A percentile compares a stretch with the other conserved stretches of the same genome.
phyloP scores from a whole-genome alignment of 495 filamentous ascomycete species.

The Apodospora peruviana region DNA sequence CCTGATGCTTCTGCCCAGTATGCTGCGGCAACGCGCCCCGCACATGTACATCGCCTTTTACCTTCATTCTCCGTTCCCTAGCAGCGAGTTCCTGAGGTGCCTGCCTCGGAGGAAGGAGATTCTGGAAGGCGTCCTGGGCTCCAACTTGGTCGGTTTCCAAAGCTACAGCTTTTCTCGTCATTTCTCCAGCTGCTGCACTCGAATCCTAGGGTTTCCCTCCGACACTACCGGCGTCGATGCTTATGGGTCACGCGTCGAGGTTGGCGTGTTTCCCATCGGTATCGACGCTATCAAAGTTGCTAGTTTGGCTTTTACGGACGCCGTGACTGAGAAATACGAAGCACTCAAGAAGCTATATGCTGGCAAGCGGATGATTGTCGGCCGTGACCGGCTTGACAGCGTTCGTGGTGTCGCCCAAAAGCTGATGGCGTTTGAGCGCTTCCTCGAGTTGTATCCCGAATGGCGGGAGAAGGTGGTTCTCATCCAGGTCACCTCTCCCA shows the following conservation, averaged over 20 bases:
- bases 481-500: conserved; percentile 90
- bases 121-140: conserved; percentile 77
- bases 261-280: conserved; percentile 87
- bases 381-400: conserved; percentile 85
- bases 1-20: conserved; percentile 75
- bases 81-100: conserved; percentile 86
- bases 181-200: conserved; percentile 85
- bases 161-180: conserved; percentile 88
- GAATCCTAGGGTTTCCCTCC: conserved; percentile 80
- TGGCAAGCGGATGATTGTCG: conserved; percentile 87
- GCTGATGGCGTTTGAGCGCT: conserved; percentile 84
- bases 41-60: conserved; percentile 89
- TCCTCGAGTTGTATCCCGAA: conserved; percentile 79
- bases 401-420: conserved; percentile 89
- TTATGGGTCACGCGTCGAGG: conserved; percentile 78
- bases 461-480: conserved; percentile 90
- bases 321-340: conserved; percentile 62
- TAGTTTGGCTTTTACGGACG: conserved; percentile 60
- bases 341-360: conserved; percentile 65
- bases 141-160: conserved; percentile 90
- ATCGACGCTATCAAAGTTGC: conserved; percentile 73
- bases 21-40: conserved; percentile 74
- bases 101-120: conserved; percentile 81
- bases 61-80: conserved; percentile 87
- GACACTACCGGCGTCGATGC: conserved; percentile 75